These are phyloP conservation scores for Beauveria pseudobassiana DNA, from an alignment of 2,329 filamentous ascomycete genomes.

Conservation along the genomic window DNA sequence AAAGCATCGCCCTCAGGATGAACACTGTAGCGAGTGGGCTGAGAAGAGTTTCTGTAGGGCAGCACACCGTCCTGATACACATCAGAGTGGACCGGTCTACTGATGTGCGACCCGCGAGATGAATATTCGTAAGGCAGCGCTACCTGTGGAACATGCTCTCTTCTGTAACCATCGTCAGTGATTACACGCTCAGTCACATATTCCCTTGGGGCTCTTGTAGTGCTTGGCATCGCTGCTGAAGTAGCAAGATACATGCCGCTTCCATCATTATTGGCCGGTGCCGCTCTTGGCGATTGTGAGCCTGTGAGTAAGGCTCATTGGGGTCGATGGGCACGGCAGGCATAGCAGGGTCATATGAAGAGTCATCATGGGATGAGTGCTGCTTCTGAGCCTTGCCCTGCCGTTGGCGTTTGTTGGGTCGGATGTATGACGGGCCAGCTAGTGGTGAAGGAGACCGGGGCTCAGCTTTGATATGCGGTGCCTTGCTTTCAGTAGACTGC, in stretches of 20 bases:
- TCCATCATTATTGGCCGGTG: not conserved
- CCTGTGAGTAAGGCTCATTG: not conserved
- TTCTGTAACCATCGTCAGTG: conserved; percentile 23
- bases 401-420: conserved; percentile 51
- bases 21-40: conserved; percentile 37
- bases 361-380: conserved; percentile 9
- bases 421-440: conserved; percentile 41
- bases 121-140: conserved; percentile 30
- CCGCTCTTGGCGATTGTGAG: not conserved
- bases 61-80: conserved; percentile 32
- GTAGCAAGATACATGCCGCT: not conserved
- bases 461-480: conserved; percentile 55
- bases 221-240: not conserved
- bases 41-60: conserved; percentile 38
- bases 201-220: not conserved
- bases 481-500: conserved; percentile 27
- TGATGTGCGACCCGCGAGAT: conserved; percentile 28
- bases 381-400: conserved; percentile 34
- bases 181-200: conserved; percentile 15
- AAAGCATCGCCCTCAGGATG: conserved; percentile 42
- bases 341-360: conserved; percentile 6
- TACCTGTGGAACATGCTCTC: conserved; percentile 22
- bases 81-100: conserved; percentile 32
- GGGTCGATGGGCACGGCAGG: conserved; percentile 10
- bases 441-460: conserved; percentile 57